Evolutionary conservation across 2,329 filamentous ascomycete species (phyloP).

Genomic region (Pseudogymnoascus pannorum): DNA sequence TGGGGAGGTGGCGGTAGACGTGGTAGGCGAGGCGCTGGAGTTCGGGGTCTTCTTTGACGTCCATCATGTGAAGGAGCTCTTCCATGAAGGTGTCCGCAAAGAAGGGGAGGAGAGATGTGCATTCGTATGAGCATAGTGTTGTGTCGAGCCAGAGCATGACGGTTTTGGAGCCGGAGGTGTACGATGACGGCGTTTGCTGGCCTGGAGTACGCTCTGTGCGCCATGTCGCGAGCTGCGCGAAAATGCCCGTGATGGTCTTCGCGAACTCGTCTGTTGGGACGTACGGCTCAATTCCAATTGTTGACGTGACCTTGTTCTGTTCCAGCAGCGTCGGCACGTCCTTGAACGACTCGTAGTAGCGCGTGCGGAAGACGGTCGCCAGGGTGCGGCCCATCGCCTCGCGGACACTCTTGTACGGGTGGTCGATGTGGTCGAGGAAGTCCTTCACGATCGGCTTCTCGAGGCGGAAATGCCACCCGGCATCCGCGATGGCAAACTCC

Average conservation of each 20-base stretch:
- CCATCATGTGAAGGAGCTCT: slow-evolving; percentile 98
- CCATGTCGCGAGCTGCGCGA: slow-evolving; percentile 78
- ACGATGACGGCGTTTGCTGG: slow-evolving; percentile 86
- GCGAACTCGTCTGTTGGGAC: slow-evolving; percentile 67
- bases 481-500: slow-evolving; percentile 78
- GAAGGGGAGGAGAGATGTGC: slow-evolving; percentile 82
- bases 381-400: slow-evolving; percentile 90
- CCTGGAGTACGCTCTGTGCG: slow-evolving; percentile 75
- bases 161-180: slow-evolving; percentile 94
- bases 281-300: slow-evolving; percentile 80
- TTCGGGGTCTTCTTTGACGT: slow-evolving; percentile 96
- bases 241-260: slow-evolving; percentile 65
- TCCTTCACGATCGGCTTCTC: slow-evolving; percentile 83
- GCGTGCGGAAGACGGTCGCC: slow-evolving; percentile 78
- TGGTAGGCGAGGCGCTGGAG: slow-evolving; percentile 91
- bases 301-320: slow-evolving; percentile 70
- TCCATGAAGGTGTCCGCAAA: slow-evolving; percentile 87
- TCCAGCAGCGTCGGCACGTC: slow-evolving; percentile 69
- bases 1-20: slow-evolving; percentile 92
- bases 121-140: slow-evolving; percentile 85
- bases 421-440: slow-evolving; percentile 85
- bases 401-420: slow-evolving; percentile 95
- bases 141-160: slow-evolving; percentile 91
- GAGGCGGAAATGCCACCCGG: slow-evolving; percentile 92
- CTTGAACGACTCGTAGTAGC: slow-evolving; percentile 89